phyloP scores from a whole-genome alignment of 2,329 filamentous ascomycete genomes.

The Cercospora sp. region DNA sequence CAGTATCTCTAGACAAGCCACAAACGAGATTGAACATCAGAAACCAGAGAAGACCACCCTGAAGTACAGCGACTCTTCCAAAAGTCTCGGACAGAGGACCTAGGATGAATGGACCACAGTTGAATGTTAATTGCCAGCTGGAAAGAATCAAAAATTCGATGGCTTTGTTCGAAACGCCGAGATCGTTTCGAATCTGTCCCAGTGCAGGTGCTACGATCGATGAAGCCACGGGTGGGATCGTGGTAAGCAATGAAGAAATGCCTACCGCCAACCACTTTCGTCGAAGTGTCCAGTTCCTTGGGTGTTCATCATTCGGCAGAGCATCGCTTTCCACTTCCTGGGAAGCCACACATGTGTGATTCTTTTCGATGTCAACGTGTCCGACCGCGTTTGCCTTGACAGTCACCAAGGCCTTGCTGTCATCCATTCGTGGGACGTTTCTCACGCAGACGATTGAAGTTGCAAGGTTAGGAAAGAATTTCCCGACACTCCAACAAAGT shows the following conservation, averaged over 20 bases:
- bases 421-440: not conserved
- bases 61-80: slow-evolving; percentile 35
- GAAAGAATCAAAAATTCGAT: not conserved
- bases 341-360: no score
- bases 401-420: not conserved
- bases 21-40: slow-evolving; percentile 35
- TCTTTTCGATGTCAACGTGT: not conserved
- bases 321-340: not conserved
- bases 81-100: slow-evolving; percentile 43
- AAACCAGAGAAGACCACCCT: slow-evolving; percentile 36
- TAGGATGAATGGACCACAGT: slow-evolving; percentile 43
- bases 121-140: not conserved
- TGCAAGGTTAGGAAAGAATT: not conserved
- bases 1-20: slow-evolving; percentile 33
- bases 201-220: not conserved
- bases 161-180: not conserved
- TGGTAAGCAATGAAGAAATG: not conserved
- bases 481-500: not conserved
- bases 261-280: not conserved
- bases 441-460: not conserved
- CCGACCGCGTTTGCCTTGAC: not conserved
- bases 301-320: not conserved
- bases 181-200: not conserved
- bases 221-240: not conserved
- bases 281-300: not conserved